Conservation (phyloP, 306 rosid genomes). For the Gynostemma pentaphyllum region DNA sequence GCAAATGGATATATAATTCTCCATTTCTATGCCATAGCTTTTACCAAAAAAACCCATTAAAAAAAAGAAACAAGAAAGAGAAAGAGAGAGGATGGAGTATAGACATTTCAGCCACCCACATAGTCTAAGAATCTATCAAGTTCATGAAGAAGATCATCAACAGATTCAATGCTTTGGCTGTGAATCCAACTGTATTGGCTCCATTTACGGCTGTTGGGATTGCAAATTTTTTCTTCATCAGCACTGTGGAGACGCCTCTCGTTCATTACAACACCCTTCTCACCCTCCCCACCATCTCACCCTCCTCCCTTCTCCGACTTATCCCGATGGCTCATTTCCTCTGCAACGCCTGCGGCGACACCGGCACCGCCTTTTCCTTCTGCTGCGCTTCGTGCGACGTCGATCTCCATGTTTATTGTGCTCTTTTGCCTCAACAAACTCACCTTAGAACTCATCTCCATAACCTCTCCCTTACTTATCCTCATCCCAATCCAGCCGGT, state of each 20-base stretch:
- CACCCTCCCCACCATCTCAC: constrained; percentile 1
- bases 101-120: constrained; percentile 12
- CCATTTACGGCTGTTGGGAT: background rate
- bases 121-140: background rate
- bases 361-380: background rate
- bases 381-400: background rate
- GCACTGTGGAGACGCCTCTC: background rate
- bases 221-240: background rate
- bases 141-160: background rate
- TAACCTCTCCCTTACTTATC: background rate
- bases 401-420: background rate
- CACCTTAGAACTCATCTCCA: background rate
- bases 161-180: background rate
- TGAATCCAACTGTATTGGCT: background rate
- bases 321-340: background rate
- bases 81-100: background rate
- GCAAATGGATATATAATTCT: too few species aligned
- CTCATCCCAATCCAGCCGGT: too few species aligned
- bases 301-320: background rate
- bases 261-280: background rate
- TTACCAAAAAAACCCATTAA: background rate
- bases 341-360: background rate
- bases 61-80: background rate
- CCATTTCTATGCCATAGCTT: too few species aligned
- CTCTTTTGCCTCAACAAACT: background rate